These are phyloP conservation scores for Lippia alba DNA, from an alignment of 305 asterid genomes.

Conservation along the genomic window DNA sequence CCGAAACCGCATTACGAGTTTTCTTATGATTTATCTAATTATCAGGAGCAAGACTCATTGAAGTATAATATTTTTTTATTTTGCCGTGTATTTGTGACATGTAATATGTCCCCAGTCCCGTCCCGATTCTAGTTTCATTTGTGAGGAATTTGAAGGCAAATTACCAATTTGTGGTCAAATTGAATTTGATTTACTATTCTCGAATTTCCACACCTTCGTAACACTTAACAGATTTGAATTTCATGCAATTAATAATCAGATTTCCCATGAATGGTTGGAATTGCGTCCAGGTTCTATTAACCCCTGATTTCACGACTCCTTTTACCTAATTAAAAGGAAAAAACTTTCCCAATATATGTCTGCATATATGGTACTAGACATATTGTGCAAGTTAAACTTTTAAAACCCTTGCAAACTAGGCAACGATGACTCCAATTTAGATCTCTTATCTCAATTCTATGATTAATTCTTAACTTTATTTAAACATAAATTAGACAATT, in stretches of 20 bases:
- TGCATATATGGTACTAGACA: neutral
- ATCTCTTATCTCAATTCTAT: neutral
- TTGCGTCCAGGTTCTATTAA: neutral
- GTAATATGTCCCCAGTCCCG: neutral
- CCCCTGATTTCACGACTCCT: neutral
- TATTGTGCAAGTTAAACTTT: neutral
- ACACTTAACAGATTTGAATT: neutral
- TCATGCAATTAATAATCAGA: neutral
- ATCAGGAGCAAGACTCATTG: too few species aligned
- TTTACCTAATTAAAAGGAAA: neutral
- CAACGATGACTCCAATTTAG: neutral
- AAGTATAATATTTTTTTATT: too few species aligned
- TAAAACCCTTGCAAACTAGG: neutral
- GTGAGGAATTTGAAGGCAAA: neutral
- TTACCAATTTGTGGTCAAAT: neutral
- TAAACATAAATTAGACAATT: too few species aligned
- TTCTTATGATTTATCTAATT: too few species aligned
- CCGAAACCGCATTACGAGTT: too few species aligned
- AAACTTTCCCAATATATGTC: neutral
- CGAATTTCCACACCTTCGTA: too few species aligned
- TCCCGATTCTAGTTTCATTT: neutral
- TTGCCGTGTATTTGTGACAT: too few species aligned
- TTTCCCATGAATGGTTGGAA: neutral
- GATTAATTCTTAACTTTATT: neutral
- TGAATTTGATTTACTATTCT: neutral